A percentile compares a stretch with the other conserved stretches of the same genome.
Conservation (phyloP, 163 green algal species). For the Chloromonas sp. region DNA sequence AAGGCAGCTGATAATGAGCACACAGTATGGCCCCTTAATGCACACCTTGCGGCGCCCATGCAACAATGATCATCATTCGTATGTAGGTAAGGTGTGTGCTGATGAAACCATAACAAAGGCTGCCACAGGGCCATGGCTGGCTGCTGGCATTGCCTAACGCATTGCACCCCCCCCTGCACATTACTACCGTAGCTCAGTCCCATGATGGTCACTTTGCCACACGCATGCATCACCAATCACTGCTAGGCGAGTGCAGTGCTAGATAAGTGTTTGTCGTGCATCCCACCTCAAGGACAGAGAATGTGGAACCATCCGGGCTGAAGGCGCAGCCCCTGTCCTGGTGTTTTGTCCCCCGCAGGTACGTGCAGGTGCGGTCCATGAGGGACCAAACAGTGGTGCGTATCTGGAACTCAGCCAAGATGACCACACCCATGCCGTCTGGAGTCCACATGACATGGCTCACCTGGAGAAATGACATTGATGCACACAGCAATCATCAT, state of each 20-base stretch:
- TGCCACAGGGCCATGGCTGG: too few species aligned
- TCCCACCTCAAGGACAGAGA: slow-evolving; percentile 71
- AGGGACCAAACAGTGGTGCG: slow-evolving; percentile 76
- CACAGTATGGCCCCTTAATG: too few species aligned
- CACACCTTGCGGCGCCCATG: too few species aligned
- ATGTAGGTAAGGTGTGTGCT: too few species aligned
- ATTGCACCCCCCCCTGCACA: neutral
- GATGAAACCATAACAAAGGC: too few species aligned
- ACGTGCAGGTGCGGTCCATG: slow-evolving; percentile 41
- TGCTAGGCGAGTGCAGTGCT: too few species aligned
- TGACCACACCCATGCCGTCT: slow-evolving; percentile 59
- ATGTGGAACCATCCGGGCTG: slow-evolving; percentile 51
- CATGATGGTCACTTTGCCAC: neutral
- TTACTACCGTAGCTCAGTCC: neutral
- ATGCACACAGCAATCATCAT: too few species aligned
- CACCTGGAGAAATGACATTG: neutral
- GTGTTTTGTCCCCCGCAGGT: slow-evolving; percentile 71
- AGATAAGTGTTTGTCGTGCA: too few species aligned
- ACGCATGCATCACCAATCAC: neutral
- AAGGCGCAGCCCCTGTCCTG: slow-evolving; percentile 49
- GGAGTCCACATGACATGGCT: slow-evolving; percentile 54
- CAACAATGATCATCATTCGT: too few species aligned
- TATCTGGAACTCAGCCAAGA: slow-evolving; percentile 69
- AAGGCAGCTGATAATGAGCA: too few species aligned
- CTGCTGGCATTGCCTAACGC: neutral